Evolutionary conservation across 768 basidiomycete genomes (phyloP).

Genomic region (Holtermanniella nyarrowii): DNA sequence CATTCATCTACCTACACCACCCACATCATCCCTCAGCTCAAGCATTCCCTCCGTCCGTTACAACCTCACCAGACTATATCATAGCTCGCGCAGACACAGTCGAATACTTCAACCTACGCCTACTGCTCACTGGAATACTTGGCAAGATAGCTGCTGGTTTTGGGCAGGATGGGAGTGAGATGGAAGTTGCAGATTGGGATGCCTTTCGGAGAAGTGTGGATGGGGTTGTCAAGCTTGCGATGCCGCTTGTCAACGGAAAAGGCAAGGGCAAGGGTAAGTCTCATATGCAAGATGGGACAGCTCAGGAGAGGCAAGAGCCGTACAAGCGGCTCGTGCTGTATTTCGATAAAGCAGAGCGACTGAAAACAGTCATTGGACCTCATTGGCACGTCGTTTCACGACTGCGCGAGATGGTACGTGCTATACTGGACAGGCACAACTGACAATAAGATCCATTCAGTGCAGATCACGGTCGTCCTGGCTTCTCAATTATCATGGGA

Average conservation of each 20-base stretch:
- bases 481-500: slow-evolving; percentile 32
- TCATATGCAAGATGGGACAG: slow-evolving; percentile 2
- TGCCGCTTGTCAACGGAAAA: neutral
- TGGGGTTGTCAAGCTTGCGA: neutral
- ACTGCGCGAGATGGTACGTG: slow-evolving; percentile 27
- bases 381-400: slow-evolving; percentile 31
- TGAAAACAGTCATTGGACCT: slow-evolving; percentile 17
- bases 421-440: neutral
- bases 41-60: neutral
- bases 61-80: neutral
- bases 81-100: slow-evolving; percentile 13
- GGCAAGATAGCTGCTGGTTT: slow-evolving; percentile 2
- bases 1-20: slow-evolving; percentile 38
- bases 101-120: slow-evolving; percentile 18
- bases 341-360: slow-evolving; percentile 23
- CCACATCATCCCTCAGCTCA: slow-evolving; percentile 31
- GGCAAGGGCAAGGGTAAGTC: slow-evolving; percentile 19
- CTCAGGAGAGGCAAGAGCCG: neutral
- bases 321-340: slow-evolving; percentile 10
- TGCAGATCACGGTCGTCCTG: slow-evolving; percentile 24
- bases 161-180: neutral
- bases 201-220: slow-evolving; percentile 13
- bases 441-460: neutral
- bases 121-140: slow-evolving; percentile 23
- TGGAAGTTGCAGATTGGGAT: slow-evolving; percentile 20